Base-by-base conservation (phyloP, 345 rosid genomes). In the Citrus cavaleriei region DNA sequence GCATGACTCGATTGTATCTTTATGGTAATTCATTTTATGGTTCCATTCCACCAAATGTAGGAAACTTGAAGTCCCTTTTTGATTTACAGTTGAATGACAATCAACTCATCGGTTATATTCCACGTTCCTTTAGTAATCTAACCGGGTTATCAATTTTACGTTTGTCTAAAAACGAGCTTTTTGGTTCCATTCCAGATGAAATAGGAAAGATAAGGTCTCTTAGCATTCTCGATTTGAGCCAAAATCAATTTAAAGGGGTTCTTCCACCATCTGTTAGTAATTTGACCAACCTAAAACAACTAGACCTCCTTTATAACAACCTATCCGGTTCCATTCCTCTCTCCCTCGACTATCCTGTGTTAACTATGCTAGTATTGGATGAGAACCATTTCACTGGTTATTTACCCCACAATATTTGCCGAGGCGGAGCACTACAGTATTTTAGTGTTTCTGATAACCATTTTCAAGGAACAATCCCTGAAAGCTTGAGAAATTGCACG, bases 191-290 rank as follows among this genome's bases (percentile, higher is more conserved):
- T 63, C 32, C 90, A 40, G 0, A 0, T 5, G 1, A 40, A 19
- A 59, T 89, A 3, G 88, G 86, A 21, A 75, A 75, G 32, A 40
- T 82, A 51, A 51, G 42, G 1, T 37, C 27, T 54, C 79, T 84
- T 60, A 6, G 1, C 2, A 0, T 28, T 28, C 59, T 83, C 10
- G 0, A 7, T 19, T 72, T 83, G 19, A 1, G 27, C 7, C 7
- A 0, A 28, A 84, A 84, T 57, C 28, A 59, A 19, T 61, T 81
- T 34, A 19, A 59, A 2, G 79, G 83, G 25, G 21, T 2, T 32
- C 5, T 14, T 14, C 34, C 34, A 3, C 34, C 4, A 0, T 32
- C 34, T 32, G 34, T 32, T 3, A 4, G 34, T 4, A 32, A 32
- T 32, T 4, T 32, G 5, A 32, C 34, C 34, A 32, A 32, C 34